Percentiles rank a stretch among this genome's conserved stretches.
Conservation (phyloP, 2,329 filamentous ascomycete species). For the Pseudogymnoascus sp. region DNA sequence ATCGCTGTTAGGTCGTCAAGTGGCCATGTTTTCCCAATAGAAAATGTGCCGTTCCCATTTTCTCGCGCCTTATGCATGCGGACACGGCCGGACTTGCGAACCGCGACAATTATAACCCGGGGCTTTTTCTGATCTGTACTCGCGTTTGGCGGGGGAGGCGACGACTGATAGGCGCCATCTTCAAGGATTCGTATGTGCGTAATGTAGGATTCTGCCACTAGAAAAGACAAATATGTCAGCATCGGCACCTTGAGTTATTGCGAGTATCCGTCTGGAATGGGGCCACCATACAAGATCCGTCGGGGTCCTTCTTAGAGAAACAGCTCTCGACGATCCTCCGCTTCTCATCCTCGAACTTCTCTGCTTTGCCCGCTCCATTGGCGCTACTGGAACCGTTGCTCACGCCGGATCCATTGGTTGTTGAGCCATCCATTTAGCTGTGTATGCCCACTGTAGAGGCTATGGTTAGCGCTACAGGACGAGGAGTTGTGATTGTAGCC, state of each 20-base stretch:
- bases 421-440: constrained; percentile 28
- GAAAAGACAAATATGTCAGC: constrained; percentile 20
- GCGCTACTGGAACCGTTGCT: constrained; percentile 19
- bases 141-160: constrained; percentile 75
- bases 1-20: constrained; percentile 81
- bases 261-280: constrained; percentile 11
- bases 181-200: constrained; percentile 91
- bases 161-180: constrained; percentile 73
- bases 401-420: constrained; percentile 27
- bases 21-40: constrained; percentile 97
- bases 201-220: constrained; percentile 89
- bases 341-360: constrained; percentile 96
- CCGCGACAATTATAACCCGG: constrained; percentile 85
- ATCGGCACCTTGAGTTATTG: background rate
- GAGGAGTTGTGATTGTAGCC: background rate
- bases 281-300: constrained; percentile 65
- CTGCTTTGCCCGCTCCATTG: constrained; percentile 35
- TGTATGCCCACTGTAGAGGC: constrained; percentile 11
- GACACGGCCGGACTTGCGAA: constrained; percentile 84
- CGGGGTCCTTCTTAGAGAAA: constrained; percentile 80
- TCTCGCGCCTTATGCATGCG: constrained; percentile 96
- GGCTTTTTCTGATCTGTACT: constrained; percentile 70
- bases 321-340: constrained; percentile 88
- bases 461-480: background rate
- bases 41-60: constrained; percentile 88